Evolutionary conservation across 2,329 filamentous ascomycete species (phyloP).

Genomic region (Ambrosiella xylebori): DNA sequence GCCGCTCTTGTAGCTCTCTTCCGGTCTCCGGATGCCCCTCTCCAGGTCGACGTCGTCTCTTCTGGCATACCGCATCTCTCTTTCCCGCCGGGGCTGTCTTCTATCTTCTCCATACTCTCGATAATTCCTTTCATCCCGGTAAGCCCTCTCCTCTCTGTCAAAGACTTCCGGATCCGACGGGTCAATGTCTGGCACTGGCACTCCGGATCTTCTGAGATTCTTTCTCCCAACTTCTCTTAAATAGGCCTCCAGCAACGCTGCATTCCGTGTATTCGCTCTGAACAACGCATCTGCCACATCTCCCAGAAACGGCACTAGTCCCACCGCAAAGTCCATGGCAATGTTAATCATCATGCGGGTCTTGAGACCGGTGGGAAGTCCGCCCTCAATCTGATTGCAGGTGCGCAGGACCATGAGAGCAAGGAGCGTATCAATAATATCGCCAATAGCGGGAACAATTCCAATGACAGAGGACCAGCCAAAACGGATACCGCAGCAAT

Average conservation of each 20-base stretch:
- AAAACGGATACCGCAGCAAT: conserved; percentile 62
- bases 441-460: conserved; percentile 64
- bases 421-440: conserved; percentile 55
- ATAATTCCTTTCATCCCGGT: too few relatives aligned
- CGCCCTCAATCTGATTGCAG: conserved; percentile 59
- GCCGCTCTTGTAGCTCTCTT: not conserved
- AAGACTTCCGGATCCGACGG: conserved; percentile 36
- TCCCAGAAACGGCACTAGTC: conserved; percentile 59
- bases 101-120: not conserved
- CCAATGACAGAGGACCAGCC: conserved; percentile 83
- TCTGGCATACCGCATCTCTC: not conserved
- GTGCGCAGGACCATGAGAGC: conserved; percentile 58
- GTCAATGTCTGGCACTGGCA: conserved; percentile 30
- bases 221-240: conserved; percentile 51
- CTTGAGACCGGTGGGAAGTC: conserved; percentile 44
- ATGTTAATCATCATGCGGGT: conserved; percentile 70
- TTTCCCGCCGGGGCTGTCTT: not conserved
- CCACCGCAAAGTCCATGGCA: conserved; percentile 52
- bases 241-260: conserved; percentile 48
- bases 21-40: not conserved
- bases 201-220: conserved; percentile 30
- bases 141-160: conserved; percentile 21
- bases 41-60: not conserved
- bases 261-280: conserved; percentile 62
- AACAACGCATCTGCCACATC: conserved; percentile 56